phyloP scores from a whole-genome alignment of 208 protist species.

The Strigomonas oncopelti region DNA sequence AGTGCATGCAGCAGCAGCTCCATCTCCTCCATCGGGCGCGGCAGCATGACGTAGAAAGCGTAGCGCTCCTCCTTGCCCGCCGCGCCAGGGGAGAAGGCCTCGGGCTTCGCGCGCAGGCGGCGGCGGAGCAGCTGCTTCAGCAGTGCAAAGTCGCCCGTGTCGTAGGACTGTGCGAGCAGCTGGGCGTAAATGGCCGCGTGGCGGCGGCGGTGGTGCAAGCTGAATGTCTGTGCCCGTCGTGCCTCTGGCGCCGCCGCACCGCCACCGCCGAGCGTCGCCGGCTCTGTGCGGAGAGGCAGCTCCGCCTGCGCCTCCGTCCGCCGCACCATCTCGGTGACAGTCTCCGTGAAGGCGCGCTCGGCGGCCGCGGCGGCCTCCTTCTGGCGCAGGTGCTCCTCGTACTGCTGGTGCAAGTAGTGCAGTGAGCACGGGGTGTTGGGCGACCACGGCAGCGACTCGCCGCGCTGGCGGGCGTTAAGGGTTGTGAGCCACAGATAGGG shows the following conservation, averaged over 20 bases:
- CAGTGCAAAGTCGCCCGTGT: slow-evolving; percentile 38
- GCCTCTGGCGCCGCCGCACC: slow-evolving; percentile 10
- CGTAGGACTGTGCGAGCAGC: slow-evolving; percentile 55
- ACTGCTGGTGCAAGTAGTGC: slow-evolving; percentile 36
- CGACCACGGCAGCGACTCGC: background rate
- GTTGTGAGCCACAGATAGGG: slow-evolving; percentile 5
- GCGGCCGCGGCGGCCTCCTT: slow-evolving; percentile 24
- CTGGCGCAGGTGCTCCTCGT: slow-evolving; percentile 34
- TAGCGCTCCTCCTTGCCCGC: slow-evolving; percentile 18
- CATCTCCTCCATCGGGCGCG: slow-evolving; percentile 43
- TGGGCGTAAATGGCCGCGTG: slow-evolving; percentile 27
- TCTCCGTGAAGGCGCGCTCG: slow-evolving; percentile 8
- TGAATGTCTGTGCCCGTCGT: background rate
- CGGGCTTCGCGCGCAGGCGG: slow-evolving; percentile 16
- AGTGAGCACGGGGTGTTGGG: slow-evolving; percentile 24
- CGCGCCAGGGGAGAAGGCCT: slow-evolving; percentile 4
- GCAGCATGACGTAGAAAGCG: slow-evolving; percentile 28
- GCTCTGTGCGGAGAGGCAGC: background rate
- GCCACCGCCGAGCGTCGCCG: background rate
- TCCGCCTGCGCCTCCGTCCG: background rate
- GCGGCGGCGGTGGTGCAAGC: slow-evolving; percentile 24
- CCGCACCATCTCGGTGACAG: background rate
- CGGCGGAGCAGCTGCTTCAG: slow-evolving; percentile 36
- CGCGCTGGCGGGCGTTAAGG: slow-evolving; percentile 3
- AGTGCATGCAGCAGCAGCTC: slow-evolving; percentile 20